A percentile compares a stretch with the other conserved stretches of the same genome.
Evolutionary conservation across 2,329 filamentous ascomycete genomes (phyloP).

Genomic region (Talaromyces piceae): DNA sequence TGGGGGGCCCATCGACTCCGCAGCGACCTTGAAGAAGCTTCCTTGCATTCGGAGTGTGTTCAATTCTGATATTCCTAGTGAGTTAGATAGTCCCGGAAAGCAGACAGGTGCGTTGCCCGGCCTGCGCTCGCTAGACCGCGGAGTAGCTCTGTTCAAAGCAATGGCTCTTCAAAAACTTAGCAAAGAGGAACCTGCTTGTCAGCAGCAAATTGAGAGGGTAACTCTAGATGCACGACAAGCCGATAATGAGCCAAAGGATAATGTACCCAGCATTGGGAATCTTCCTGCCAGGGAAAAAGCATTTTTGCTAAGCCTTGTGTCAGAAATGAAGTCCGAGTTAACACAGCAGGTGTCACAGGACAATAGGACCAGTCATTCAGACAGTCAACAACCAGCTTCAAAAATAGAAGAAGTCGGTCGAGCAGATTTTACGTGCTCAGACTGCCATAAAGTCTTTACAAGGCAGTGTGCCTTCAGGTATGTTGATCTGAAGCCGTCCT

Average conservation of each 20-base stretch:
- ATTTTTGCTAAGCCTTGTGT: not conserved
- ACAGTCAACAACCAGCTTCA: not conserved
- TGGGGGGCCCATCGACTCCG: not conserved
- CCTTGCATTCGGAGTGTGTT: not conserved
- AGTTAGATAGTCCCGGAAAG: constrained; percentile 13
- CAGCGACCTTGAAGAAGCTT: not conserved
- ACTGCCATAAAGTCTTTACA: not conserved
- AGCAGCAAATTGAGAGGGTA: not conserved
- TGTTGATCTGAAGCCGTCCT: too few species aligned
- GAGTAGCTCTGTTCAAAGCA: not conserved
- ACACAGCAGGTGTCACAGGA: not conserved
- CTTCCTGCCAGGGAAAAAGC: not conserved
- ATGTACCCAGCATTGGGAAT: not conserved
- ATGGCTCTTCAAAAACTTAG: not conserved
- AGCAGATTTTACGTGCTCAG: not conserved
- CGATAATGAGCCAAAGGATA: not conserved
- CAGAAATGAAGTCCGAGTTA: not conserved
- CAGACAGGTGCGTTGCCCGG: not conserved
- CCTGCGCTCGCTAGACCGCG: constrained; percentile 2
- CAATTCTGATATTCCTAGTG: not conserved
- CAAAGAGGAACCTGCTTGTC: not conserved
- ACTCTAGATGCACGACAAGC: not conserved
- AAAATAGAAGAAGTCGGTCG: not conserved
- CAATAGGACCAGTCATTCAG: too few species aligned
- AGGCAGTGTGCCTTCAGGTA: constrained; percentile 25